Evolutionary conservation across 2,329 filamentous ascomycete genomes (phyloP), one percentile per base, ranked within the genome.

Genomic region (Cladosporium sp.): DNA sequence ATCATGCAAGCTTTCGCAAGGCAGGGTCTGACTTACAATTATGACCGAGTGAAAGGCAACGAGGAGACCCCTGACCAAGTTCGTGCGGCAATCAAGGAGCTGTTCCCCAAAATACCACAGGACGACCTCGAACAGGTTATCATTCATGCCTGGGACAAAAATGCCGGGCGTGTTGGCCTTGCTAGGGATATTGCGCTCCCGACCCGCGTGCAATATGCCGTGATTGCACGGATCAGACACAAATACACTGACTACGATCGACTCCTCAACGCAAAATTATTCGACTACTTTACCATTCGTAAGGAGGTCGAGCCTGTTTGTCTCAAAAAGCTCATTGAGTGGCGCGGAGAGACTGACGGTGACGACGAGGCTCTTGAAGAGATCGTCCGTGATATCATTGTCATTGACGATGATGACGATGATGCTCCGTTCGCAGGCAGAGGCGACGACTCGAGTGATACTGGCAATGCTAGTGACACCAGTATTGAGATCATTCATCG

Each of bases 101-200:
- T 89, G 32, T 89, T 88, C 70, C 87, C 87, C 4, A 87, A 85
- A 67, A 88, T 89, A 30, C 87, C 87, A 2, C 81, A 85, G 60
- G 79, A 81, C 64, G 86, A 88, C 73, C 73, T 88, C 11, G 80
- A 84, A 57, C 80, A 82, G 62, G 88, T 89, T 66, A 83, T 88
- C 69, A 82, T 83, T 68, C 86, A 84, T 66, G 85, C 87, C 32
- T 89, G 88, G 77, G 81, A 85, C 76, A 83, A 85, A 80, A 86
- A 85, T 34, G 82, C 83, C 69, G 78, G 81, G 28, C 84, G 84
- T 74, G 85, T 89, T 71, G 87, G 87, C 68, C 87, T 83, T 65
- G 85, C 83, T 38, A 77, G 78, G 57, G 81, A 84, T 65, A 76
- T 88, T 24, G 79, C 84, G 15, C 77, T 88, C 36, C 80, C 85